A percentile compares a stretch with the other conserved stretches of the same genome.
Conservation (phyloP, 106 monocot species). For the Allium sativum region DNA sequence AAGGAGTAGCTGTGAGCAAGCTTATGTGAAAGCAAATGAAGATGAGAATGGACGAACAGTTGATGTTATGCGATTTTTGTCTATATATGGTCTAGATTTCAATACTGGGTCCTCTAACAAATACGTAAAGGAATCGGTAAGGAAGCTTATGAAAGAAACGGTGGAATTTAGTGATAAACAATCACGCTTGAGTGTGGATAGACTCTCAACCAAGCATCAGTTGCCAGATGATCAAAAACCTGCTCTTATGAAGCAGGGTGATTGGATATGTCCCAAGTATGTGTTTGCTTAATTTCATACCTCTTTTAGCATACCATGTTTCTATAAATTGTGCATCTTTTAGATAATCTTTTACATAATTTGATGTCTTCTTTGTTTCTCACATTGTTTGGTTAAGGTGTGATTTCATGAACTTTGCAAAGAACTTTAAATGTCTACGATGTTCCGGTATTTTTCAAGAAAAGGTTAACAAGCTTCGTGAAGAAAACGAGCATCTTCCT, state of each 20-base stretch:
- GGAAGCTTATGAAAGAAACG: conserved; percentile 49
- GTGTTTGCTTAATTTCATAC: not conserved
- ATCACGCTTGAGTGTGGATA: conserved; percentile 10
- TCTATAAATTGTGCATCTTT: not conserved
- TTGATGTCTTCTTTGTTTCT: not conserved
- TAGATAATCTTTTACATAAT: not conserved
- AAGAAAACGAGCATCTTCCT: conserved; percentile 74
- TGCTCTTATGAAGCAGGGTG: conserved; percentile 63
- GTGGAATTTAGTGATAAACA: conserved; percentile 25
- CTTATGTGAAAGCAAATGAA: conserved; percentile 47
- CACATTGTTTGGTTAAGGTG: conserved; percentile 33
- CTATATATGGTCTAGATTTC: conserved; percentile 60
- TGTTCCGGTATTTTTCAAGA: conserved; percentile 60
- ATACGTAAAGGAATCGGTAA: conserved; percentile 49
- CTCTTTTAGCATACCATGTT: not conserved
- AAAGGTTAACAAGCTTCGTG: conserved; percentile 41
- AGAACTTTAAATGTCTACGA: conserved; percentile 76
- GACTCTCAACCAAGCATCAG: conserved; percentile 8
- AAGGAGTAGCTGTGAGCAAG: conserved; percentile 71
- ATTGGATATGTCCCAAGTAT: conserved; percentile 92
- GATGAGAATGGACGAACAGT: conserved; percentile 72
- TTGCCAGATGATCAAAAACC: conserved; percentile 16
- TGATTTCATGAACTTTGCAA: conserved; percentile 78
- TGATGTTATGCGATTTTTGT: conserved; percentile 75
- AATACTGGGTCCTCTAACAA: conserved; percentile 22